These are phyloP conservation scores for Saccharomyces hybrid DNA, from an alignment of 1,139 yeast species.

Conservation along the genomic window DNA sequence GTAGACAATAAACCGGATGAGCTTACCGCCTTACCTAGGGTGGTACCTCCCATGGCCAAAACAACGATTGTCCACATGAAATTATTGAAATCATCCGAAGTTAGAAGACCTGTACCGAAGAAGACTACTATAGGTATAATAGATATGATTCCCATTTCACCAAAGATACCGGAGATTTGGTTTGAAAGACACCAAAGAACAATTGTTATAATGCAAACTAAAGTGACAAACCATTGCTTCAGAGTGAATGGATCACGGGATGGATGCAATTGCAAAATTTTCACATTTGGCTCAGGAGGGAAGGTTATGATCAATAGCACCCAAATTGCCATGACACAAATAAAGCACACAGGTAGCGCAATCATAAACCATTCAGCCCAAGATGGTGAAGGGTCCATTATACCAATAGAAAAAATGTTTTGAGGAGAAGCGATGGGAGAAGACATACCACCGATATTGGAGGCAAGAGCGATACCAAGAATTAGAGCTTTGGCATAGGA, in stretches of 20 bases:
- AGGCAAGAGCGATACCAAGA: constrained; percentile 83
- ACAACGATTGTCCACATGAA: constrained; percentile 92
- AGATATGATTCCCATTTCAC: constrained; percentile 87
- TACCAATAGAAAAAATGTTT: constrained; percentile 78
- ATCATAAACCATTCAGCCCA: constrained; percentile 94
- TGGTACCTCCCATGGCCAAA: constrained; percentile 94
- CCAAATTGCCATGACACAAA: constrained; percentile 65
- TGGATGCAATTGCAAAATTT: constrained; percentile 52
- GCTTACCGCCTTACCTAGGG: constrained; percentile 85
- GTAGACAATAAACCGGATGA: constrained; percentile 80
- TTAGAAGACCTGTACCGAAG: constrained; percentile 79
- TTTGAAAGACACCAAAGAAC: constrained; percentile 79
- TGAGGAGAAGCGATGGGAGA: constrained; percentile 96
- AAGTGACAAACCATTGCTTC: constrained; percentile 63
- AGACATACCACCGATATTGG: constrained; percentile 92
- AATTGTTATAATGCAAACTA: constrained; percentile 64
- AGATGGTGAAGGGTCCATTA: constrained; percentile 84
- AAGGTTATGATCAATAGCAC: constrained; percentile 58
- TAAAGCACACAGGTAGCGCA: constrained; percentile 66
- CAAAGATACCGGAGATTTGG: constrained; percentile 60
- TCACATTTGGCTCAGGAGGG: constrained; percentile 51
- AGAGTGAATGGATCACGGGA: constrained; percentile 57
- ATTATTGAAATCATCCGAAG: constrained; percentile 82
- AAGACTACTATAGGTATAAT: constrained; percentile 74
- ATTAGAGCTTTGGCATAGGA: constrained; percentile 77